These are phyloP conservation scores for Gymnopilus junonius DNA, from an alignment of 768 basidiomycete species.

Conservation along the genomic window DNA sequence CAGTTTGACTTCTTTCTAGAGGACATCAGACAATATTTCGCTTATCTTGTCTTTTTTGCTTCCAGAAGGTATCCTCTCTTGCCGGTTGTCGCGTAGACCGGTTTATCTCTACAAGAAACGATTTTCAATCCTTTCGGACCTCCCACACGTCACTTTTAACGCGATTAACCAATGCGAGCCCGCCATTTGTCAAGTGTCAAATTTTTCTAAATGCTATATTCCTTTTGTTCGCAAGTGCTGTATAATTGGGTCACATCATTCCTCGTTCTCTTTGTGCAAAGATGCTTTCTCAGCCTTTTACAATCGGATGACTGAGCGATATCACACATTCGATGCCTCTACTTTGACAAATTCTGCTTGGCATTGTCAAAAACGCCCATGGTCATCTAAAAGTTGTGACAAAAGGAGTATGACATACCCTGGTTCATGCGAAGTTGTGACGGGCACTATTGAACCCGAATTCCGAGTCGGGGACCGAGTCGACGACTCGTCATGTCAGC, in stretches of 20 bases:
- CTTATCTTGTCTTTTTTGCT: not conserved
- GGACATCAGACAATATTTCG: not conserved
- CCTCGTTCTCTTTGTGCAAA: not conserved
- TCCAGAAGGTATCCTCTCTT: not conserved
- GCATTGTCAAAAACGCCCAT: not conserved
- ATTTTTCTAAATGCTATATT: not conserved
- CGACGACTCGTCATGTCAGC: slow-evolving; percentile 1
- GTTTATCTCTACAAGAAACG: not conserved
- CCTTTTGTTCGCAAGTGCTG: not conserved
- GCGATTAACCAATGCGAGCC: not conserved
- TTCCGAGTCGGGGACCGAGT: slow-evolving; percentile 7
- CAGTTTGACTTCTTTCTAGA: not conserved
- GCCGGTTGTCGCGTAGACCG: not conserved
- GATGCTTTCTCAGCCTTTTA: not conserved
- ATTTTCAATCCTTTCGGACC: not conserved
- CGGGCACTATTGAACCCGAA: slow-evolving; percentile 10
- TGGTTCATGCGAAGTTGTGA: slow-evolving; percentile 15
- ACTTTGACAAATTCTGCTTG: not conserved
- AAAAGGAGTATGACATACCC: not conserved
- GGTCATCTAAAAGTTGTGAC: slow-evolving; percentile 3
- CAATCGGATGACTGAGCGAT: not conserved
- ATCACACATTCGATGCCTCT: not conserved
- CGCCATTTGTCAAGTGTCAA: not conserved
- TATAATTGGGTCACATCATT: not conserved
- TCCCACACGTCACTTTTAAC: not conserved